A percentile compares a stretch with the other conserved stretches of the same genome.
Evolutionary conservation across 2,329 filamentous ascomycete genomes (phyloP).

Genomic region (Botrytis hyacinthi): DNA sequence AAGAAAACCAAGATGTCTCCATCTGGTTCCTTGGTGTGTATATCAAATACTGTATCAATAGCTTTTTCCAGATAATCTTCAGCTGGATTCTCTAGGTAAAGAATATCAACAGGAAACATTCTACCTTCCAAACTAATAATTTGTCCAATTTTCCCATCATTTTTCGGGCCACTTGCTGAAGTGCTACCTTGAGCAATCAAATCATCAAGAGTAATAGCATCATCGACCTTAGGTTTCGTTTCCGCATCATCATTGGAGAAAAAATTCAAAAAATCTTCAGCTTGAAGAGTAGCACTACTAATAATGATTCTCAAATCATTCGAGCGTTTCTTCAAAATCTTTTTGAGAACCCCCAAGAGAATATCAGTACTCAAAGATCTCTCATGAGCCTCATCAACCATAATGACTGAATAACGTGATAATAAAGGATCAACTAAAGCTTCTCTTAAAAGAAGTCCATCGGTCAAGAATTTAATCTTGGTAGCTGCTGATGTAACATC

Average conservation of each 20-base stretch:
- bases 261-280: conserved; percentile 79
- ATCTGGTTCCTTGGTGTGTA: conserved; percentile 74
- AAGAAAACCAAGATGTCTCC: conserved; percentile 91
- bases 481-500: conserved; percentile 85
- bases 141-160: conserved; percentile 46
- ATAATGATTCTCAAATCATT: conserved; percentile 80
- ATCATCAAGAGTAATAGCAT: conserved; percentile 41
- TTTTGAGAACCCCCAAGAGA: conserved; percentile 84
- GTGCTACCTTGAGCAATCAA: conserved; percentile 32
- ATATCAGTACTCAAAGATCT: conserved; percentile 90
- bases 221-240: conserved; percentile 36
- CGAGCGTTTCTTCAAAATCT: conserved; percentile 75
- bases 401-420: conserved; percentile 89
- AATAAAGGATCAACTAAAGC: conserved; percentile 89
- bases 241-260: conserved; percentile 52
- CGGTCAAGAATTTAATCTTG: conserved; percentile 91
- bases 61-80: conserved; percentile 86
- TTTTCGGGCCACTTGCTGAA: conserved; percentile 29
- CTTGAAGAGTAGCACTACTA: conserved; percentile 90
- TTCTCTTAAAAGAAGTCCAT: conserved; percentile 86
- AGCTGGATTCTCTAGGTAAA: conserved; percentile 74
- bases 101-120: conserved; percentile 82
- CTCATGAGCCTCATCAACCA: conserved; percentile 97
- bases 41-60: conserved; percentile 80
- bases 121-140: conserved; percentile 87